Base-by-base conservation (phyloP, 495 filamentous ascomycete species). In the Aspergillus conjunctus region DNA sequence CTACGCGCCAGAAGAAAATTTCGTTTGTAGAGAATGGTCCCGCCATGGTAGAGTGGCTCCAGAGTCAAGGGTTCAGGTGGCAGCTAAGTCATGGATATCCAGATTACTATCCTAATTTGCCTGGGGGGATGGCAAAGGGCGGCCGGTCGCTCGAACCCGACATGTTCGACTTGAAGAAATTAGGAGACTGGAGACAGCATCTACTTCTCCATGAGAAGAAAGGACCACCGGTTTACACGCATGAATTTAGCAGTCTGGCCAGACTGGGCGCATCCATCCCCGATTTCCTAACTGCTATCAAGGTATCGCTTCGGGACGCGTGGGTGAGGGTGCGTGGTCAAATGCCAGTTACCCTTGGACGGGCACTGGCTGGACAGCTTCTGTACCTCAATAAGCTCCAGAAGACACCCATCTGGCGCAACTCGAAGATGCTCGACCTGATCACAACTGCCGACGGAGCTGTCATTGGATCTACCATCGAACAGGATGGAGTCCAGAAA, bases 1-100 rank as follows among this genome's bases (percentile, higher is more conserved):
- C 44, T 17, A 9, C 44, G 8, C 44, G 44, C 8, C 14, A 46
- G 9, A 17, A 21, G 17, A 46, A 46, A 21, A 4, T 46, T 3
- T 17, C 44, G 15, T 46, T 46, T 20, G 2, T 46, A 15, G 44
- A 46, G 44, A 46, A 46, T 20, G 44, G 44, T 20, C 44, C 44
- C 4, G 44, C 8, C 11, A 46, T 46, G 44, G 44, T 46, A 17
- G 11, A 20, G 15, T 46, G 44, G 44, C 20, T 46, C 12, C 4
- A 46, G 20, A 18, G 44, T 20, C 44, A 46, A 21, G 44, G 44
- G 44, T 46, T 46, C 17, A 46, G 20, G 20, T 46, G 44, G 44
- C 44, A 46, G 14, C 20, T 46, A 9, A 46, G 44, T 46, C 44
- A 20, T n/a, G 44, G 44, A 46, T 46, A 46, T 46, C 44, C 44